Evolutionary conservation across 768 basidiomycete genomes (phyloP), one percentile per base, ranked within the genome.

Genomic region (Coprinellus micaceus): DNA sequence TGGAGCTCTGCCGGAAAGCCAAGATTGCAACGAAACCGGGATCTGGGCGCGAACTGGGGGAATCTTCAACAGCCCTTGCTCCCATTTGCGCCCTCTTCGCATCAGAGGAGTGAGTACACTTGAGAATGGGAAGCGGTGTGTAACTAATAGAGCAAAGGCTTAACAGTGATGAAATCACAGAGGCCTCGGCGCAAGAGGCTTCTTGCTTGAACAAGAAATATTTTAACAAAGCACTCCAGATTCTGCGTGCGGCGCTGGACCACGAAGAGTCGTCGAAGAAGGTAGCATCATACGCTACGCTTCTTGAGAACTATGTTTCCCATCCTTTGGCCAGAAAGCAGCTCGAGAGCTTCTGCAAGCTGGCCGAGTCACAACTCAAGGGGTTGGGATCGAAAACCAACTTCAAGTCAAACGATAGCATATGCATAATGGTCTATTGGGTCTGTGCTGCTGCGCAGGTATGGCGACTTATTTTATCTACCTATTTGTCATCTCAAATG

Each of bases 141-240:
- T n/a, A n/a, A n/a, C n/a, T n/a, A n/a, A n/a, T n/a, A n/a, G n/a
- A n/a, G n/a, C n/a, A n/a, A 6, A 43, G 40, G 19, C n/a, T 43
- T 6, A 54, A 46, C 11, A 40, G 29, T 22, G 30, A 30, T 17
- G 47, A 49, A 25, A 26, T 56, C 17, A 26, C 46, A 30, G 3
- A 22, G 12, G 15, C 15, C 2, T 11, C 19, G 21, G 54, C 54
- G 11, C 54, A 48, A 25, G 17, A 6, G 17, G 45, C 44, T 30
- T 19, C 54, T 9, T 55, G 54, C 29, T 19, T 55, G 22, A 43
- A 55, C 13, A 45, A 45, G 28, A 25, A 24, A 4, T 28, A 46
- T 4, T 55, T 55, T 29, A 39, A 45, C 9, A 55, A 48, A 36
- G 54, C 36, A 4, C 45, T 47, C 26, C 43, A 21, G 24, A 55